Percentiles rank a stretch among this genome's conserved stretches.
Evolutionary conservation across 1,284 basidiomycete genomes (phyloP).

Genomic region (Irpex sp.): DNA sequence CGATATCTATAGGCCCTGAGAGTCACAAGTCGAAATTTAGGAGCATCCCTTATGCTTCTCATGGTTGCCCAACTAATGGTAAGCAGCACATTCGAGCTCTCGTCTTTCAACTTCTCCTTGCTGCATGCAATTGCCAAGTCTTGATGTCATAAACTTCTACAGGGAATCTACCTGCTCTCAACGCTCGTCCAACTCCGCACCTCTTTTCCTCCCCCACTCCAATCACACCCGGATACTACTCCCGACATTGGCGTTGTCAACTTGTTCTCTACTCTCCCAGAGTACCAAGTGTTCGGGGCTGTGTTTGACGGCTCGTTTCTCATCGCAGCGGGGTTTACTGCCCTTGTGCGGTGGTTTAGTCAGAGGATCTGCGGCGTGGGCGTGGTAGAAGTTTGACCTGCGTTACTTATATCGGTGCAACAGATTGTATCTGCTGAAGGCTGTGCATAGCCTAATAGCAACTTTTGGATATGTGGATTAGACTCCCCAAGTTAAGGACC

Average conservation of each 20-base stretch:
- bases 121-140: too few species aligned
- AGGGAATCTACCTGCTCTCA: constrained; percentile 77
- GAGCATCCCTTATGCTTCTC: constrained; percentile 69
- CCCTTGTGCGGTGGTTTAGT: constrained; percentile 46
- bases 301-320: constrained; percentile 74
- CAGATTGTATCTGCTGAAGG: too few species aligned
- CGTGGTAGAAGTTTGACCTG: constrained; percentile 3
- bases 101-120: background rate
- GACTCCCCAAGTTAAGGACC: too few species aligned
- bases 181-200: constrained; percentile 75
- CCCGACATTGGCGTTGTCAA: constrained; percentile 35
- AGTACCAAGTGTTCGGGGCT: constrained; percentile 67
- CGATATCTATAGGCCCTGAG: constrained; percentile 43
- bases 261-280: constrained; percentile 70
- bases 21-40: constrained; percentile 62
- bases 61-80: constrained; percentile 79
- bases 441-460: too few species aligned
- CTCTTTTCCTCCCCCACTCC: constrained; percentile 59
- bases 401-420: background rate
- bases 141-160: background rate
- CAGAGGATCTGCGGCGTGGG: constrained; percentile 22
- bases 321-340: constrained; percentile 45
- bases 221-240: constrained; percentile 18
- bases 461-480: too few species aligned
- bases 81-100: constrained; percentile 16